phyloP scores from a whole-genome alignment of 2,329 filamentous ascomycete genomes.

The Thielaviopsis cerberus region DNA sequence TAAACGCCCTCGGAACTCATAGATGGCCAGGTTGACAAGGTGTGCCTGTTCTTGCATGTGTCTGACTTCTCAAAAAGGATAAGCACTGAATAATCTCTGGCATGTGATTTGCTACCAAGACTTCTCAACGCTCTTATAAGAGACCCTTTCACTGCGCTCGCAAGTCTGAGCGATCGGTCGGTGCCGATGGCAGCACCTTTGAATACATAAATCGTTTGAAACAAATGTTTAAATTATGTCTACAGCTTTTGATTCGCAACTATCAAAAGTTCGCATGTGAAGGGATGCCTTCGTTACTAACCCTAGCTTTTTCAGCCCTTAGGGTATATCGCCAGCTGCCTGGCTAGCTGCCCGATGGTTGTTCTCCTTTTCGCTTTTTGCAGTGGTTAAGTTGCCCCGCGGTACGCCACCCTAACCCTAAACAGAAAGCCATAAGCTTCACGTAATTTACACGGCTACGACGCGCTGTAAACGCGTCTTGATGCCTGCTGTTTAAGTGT shows the following conservation, averaged over 20 bases:
- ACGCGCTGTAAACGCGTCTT: conserved; percentile 6
- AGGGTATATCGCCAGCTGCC: background rate
- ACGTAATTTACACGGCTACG: conserved; percentile 5
- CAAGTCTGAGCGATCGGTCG: background rate
- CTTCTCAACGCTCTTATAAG: background rate
- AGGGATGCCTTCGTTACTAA: background rate
- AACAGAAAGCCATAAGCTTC: background rate
- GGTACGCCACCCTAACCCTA: background rate
- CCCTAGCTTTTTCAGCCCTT: background rate
- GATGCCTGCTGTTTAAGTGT: conserved; percentile 9
- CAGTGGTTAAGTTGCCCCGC: conserved; percentile 1
- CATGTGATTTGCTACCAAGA: background rate
- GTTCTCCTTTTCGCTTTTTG: conserved; percentile 1
- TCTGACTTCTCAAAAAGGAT: background rate
- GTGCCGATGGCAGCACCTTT: background rate
- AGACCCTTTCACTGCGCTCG: background rate
- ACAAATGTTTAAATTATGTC: background rate
- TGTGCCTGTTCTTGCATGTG: background rate
- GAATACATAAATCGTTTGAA: too few relatives aligned
- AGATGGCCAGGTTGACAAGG: background rate
- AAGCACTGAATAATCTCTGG: background rate
- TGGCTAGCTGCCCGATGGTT: background rate
- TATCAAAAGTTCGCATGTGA: background rate
- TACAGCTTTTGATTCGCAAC: background rate
- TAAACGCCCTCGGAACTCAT: background rate